Base-by-base conservation (phyloP, 768 basidiomycete genomes). In the Gloeopeniophorella convolvens region DNA sequence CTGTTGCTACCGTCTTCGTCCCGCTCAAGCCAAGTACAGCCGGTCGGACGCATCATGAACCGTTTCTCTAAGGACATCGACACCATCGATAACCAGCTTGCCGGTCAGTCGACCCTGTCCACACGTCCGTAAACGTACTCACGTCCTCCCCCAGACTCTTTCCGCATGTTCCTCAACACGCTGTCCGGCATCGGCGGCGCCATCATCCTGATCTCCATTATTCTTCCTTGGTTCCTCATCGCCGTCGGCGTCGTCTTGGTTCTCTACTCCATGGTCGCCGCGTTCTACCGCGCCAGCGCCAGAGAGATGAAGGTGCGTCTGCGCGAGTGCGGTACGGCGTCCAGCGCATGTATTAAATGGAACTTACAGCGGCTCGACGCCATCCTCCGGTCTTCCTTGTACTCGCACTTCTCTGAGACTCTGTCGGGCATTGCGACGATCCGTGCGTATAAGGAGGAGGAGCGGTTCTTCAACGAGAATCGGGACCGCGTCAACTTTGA, bases 401-500 rank as follows among this genome's bases (percentile, higher is more conserved):
- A 96, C 63, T 83, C 90, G 0, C 91, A 94, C 62, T 96, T 96
- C 67, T 89, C 89, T 3, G 93, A 96, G 69, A 88, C 85, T 24
- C 71, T 96, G 10, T 83, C 85, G 10, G 94, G 94, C 15, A 66
- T 95, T 32, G 76, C 87, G 1, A 93, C 90, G 7, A 92, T 95
- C 43, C 80, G 91, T 24, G 90, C 91, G 0, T 96, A 95, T 53
- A 83, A 84, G 10, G 93, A 89, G 63, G 64, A 75, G 3, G 72
- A 80, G 3, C 77, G 92, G 12, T 98, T 96, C 73, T 68, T 75
- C 37, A 64, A 66, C 6, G 86, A 90, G 50, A 98, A 94, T 59
- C 71, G 81, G 54, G 70, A 74, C n/a, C 72, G 80, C 15, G 74
- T 93, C 27, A 85, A 96, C 56, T 68, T 86, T 21, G 93, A 98